These are phyloP conservation scores for Solanum hybrid DNA, from an alignment of 305 asterid species.

Conservation along the genomic window DNA sequence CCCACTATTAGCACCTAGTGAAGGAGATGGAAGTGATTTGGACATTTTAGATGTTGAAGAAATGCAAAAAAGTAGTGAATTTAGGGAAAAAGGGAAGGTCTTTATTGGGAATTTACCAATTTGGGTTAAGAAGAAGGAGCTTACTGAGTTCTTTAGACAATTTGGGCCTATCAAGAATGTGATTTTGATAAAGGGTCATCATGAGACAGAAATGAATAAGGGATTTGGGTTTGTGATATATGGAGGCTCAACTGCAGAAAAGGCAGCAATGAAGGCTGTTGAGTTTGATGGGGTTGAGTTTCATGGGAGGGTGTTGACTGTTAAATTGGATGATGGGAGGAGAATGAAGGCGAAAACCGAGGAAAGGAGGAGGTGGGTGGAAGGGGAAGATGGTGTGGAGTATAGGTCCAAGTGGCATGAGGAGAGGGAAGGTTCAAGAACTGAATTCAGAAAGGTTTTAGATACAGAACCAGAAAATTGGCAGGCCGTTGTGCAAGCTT, in stretches of 20 bases:
- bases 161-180: constrained; percentile 84
- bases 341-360: constrained; percentile 30
- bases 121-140: constrained; percentile 76
- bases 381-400: constrained; percentile 21
- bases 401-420: constrained; percentile 80
- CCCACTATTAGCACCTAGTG: neutral
- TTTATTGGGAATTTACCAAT: constrained; percentile 88
- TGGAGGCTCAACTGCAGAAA: constrained; percentile 58
- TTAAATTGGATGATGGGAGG: constrained; percentile 77
- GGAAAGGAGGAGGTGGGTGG: constrained; percentile 66
- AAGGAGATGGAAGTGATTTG: constrained; percentile 20
- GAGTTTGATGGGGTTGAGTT: constrained; percentile 97
- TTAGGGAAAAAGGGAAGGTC: constrained; percentile 72
- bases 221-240: constrained; percentile 92
- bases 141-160: constrained; percentile 82
- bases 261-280: constrained; percentile 88
- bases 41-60: constrained; percentile 13
- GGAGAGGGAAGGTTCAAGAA: constrained; percentile 72
- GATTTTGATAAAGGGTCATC: constrained; percentile 69
- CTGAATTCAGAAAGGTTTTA: constrained; percentile 31
- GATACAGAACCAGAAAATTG: constrained; percentile 77
- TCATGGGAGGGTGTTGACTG: constrained; percentile 83
- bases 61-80: constrained; percentile 18
- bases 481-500: constrained; percentile 81
- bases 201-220: constrained; percentile 75